phyloP scores from a whole-genome alignment of 2,329 filamentous ascomycete genomes.

The Pseudogymnoascus sp. region DNA sequence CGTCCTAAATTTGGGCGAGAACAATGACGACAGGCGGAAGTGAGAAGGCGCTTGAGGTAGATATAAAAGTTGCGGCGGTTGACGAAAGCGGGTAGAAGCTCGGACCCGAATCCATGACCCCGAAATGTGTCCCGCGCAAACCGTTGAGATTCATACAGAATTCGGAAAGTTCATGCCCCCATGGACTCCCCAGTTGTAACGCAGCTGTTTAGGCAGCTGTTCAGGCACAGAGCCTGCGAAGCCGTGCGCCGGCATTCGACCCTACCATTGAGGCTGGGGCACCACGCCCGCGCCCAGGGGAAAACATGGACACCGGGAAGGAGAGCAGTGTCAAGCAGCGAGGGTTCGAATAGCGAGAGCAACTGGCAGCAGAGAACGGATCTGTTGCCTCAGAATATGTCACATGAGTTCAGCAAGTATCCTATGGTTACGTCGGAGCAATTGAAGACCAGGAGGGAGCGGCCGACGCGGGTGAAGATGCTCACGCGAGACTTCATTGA shows the following conservation, averaged over 20 bases:
- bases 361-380: constrained; percentile 81
- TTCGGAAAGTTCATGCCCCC: constrained; percentile 17
- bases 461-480: constrained; percentile 91
- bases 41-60: constrained; percentile 10
- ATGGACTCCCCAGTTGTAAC: constrained; percentile 80
- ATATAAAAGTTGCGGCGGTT: constrained; percentile 13
- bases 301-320: constrained; percentile 18
- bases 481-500: constrained; percentile 95
- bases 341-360: constrained; percentile 46
- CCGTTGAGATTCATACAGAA: constrained; percentile 7
- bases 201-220: constrained; percentile 77
- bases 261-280: constrained; percentile 19
- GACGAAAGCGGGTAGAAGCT: constrained; percentile 10
- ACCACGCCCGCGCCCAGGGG: constrained; percentile 33
- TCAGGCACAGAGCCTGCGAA: constrained; percentile 62
- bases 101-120: constrained; percentile 1
- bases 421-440: constrained; percentile 79
- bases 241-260: constrained; percentile 35
- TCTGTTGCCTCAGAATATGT: constrained; percentile 66
- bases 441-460: constrained; percentile 61
- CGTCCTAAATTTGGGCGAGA: not conserved
- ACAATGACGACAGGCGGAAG: constrained; percentile 10
- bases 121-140: constrained; percentile 7
- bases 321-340: constrained; percentile 16
- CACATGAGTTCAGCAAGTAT: constrained; percentile 71